These are phyloP conservation scores for Drechslerella coelobrocha DNA, from an alignment of 2,329 filamentous ascomycete genomes.

Conservation along the genomic window DNA sequence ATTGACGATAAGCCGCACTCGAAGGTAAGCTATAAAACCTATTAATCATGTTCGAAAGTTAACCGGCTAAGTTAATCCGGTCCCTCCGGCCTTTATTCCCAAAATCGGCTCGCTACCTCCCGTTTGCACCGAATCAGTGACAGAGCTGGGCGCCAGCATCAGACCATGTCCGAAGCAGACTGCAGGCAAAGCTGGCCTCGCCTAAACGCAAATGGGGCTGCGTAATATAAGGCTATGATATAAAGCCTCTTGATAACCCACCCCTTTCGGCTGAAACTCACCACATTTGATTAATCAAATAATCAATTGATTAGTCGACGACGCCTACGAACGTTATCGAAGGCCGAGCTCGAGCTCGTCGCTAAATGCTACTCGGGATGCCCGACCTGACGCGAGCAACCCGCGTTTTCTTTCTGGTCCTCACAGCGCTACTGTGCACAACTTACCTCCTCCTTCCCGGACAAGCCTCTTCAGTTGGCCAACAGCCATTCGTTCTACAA, in stretches of 20 bases:
- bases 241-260: too few species aligned
- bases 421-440: slow-evolving; percentile 18
- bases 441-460: slow-evolving; percentile 44
- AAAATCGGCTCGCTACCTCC: slow-evolving; percentile 13
- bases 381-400: slow-evolving; percentile 13
- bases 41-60: too few species aligned
- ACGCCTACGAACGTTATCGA: too few species aligned
- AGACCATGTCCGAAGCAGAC: too few species aligned
- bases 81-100: neutral
- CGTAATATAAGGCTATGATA: too few species aligned
- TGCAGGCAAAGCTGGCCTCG: too few species aligned
- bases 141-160: neutral
- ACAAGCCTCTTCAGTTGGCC: slow-evolving; percentile 36
- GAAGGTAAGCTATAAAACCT: too few species aligned
- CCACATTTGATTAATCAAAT: neutral
- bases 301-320: neutral
- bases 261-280: neutral
- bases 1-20: too few species aligned
- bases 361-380: slow-evolving; percentile 7
- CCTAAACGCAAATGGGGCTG: too few species aligned
- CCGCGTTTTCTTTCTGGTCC: slow-evolving; percentile 26
- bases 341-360: too few species aligned
- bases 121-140: slow-evolving; percentile 1
- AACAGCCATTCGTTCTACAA: slow-evolving; percentile 36
- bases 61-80: neutral